Percentiles rank a stretch among this genome's conserved stretches.
phyloP scores from a whole-genome alignment of 2,329 filamentous ascomycete species.

The Botrytis medusae region DNA sequence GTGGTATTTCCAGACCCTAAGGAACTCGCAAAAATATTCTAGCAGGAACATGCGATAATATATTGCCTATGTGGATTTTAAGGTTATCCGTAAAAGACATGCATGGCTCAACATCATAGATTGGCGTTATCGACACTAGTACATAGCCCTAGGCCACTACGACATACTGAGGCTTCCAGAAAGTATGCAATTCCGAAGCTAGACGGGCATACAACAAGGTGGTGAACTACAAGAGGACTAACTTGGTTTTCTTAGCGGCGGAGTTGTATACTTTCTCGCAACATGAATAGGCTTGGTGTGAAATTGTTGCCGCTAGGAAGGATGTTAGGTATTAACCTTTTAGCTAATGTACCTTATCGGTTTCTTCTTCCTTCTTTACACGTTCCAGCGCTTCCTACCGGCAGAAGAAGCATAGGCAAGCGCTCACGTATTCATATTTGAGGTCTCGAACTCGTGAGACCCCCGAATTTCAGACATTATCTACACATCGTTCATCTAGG shows the following conservation, averaged over 20 bases:
- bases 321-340: background rate
- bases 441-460: background rate
- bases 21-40: background rate
- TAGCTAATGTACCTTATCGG: background rate
- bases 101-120: background rate
- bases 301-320: background rate
- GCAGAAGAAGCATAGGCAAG: background rate
- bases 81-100: background rate
- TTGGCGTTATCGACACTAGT: background rate
- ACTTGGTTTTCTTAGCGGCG: background rate
- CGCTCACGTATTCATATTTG: background rate
- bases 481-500: background rate
- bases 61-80: background rate
- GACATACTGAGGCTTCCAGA: background rate
- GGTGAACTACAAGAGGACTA: background rate
- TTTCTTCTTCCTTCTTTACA: background rate
- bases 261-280: background rate
- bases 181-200: background rate
- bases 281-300: background rate
- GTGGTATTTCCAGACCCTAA: background rate
- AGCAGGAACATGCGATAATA: background rate
- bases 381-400: background rate
- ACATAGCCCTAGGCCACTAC: background rate
- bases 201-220: background rate
- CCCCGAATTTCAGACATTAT: background rate